Base-by-base conservation (phyloP, 306 rosid species). In the Carpinus fangiana region DNA sequence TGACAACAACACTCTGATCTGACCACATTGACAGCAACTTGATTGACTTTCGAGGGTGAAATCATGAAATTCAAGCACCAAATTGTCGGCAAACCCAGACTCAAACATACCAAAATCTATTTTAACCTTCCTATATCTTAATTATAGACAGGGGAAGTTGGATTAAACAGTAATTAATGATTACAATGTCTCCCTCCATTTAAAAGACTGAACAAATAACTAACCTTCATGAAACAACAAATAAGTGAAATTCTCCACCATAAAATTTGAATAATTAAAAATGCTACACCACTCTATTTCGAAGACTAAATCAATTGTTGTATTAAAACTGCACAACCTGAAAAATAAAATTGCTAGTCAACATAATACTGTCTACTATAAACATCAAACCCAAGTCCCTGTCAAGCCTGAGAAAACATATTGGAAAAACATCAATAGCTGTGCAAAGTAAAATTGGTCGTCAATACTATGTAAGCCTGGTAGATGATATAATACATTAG, bases 401-500 rank as follows among this genome's bases (percentile, higher is more conserved):
- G 12, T 8, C 2, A 34, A 64, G 70, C 45, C 45, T 14, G 70
- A 64, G 12, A 36, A 64, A 10, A 64, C 70, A 64, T 17, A n/a
- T 18, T 66, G 4, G 20, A 66, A n/a, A 36, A 47, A 66, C n/a
- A 18, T 38, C 3, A 38, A 9, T 41, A 66, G 47, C 72, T 67
- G 51, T 41, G 50, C 51, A 41, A 43, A 67, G 45, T 28, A 62
- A 62, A 38, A 43, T 67, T 67, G 3, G 2, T 38, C 4, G 16
- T 67, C 31, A 41, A 9, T 3, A n/a, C 72, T n/a, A 41, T 67
- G 50, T 18, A 38, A 43, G 26, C 11, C 31, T 59, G 5, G 18
- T n/a, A 20, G 6, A 41, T 41, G 47, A 36, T 46, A 38, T 65
- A 31, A 36, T 6, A 65, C 75, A 81, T 83, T 67, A 84, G 76